A percentile compares a stretch with the other conserved stretches of the same genome.
phyloP scores from a whole-genome alignment of 148 eudicot genomes.

The Camellia granthamiana region DNA sequence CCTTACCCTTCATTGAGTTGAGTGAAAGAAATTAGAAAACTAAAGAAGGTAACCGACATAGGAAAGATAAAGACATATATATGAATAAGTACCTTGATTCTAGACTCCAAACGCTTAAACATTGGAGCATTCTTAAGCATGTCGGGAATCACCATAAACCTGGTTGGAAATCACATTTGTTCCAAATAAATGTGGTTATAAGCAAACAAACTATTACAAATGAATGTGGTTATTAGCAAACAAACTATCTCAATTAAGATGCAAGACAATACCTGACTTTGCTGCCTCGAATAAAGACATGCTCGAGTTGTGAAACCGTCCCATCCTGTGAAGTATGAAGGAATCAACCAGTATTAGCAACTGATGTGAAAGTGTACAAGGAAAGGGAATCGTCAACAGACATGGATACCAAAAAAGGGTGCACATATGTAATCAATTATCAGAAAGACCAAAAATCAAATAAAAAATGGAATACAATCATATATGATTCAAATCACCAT shows the following conservation, averaged over 20 bases:
- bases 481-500: background rate
- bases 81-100: constrained; percentile 64
- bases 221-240: background rate
- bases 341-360: constrained; percentile 5
- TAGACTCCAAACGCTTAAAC: constrained; percentile 95
- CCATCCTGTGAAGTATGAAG: constrained; percentile 59
- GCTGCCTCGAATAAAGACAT: constrained; percentile 93
- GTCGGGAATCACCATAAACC: constrained; percentile 98
- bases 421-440: too few species aligned
- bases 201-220: background rate
- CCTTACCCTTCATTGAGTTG: constrained; percentile 64
- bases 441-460: too few species aligned
- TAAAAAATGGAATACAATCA: background rate
- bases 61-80: background rate
- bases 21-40: constrained; percentile 13
- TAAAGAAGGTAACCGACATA: background rate
- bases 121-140: constrained; percentile 99
- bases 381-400: too few species aligned
- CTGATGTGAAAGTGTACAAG: background rate
- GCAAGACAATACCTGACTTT: constrained; percentile 66
- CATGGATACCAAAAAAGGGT: too few species aligned
- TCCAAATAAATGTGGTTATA: background rate
- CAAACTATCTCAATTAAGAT: background rate
- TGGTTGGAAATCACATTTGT: constrained; percentile 22
- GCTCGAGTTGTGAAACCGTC: constrained; percentile 95